A percentile compares a stretch with the other conserved stretches of the same genome.
Evolutionary conservation across 148 eudicot species (phyloP).

Genomic region (Silene latifolia): DNA sequence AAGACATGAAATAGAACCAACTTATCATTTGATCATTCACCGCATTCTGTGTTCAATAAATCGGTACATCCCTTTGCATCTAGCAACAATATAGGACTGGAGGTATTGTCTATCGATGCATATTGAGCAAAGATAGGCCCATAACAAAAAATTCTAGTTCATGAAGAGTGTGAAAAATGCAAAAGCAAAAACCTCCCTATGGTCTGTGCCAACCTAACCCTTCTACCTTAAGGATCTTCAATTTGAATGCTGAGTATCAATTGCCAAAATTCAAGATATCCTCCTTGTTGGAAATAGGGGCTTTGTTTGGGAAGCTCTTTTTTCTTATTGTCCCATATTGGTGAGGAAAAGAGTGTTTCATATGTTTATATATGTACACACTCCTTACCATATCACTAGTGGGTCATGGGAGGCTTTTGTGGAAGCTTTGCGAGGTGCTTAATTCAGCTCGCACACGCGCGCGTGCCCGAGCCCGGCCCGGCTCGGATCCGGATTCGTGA

Average conservation of each 20-base stretch:
- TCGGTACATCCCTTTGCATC: neutral
- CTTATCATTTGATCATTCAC: conserved; percentile 1
- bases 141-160: neutral
- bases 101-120: neutral
- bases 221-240: neutral
- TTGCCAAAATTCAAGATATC: neutral
- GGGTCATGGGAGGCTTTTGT: no score
- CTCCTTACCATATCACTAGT: no score
- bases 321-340: no score
- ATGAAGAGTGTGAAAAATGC: neutral
- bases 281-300: no score
- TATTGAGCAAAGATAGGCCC: neutral
- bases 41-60: neutral
- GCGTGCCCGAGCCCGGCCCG: no score
- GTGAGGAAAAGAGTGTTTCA: no score
- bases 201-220: conserved; percentile 1
- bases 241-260: neutral
- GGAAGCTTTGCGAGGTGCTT: no score
- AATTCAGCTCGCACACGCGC: no score
- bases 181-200: neutral
- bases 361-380: no score
- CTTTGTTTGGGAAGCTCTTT: no score
- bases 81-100: neutral
- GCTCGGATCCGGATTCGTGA: no score
- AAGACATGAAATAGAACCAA: neutral